Evolutionary conservation across 352 stramenopile genomes (phyloP), one percentile per base, ranked within the genome.

Genomic region (Phytophthora aleatoria): DNA sequence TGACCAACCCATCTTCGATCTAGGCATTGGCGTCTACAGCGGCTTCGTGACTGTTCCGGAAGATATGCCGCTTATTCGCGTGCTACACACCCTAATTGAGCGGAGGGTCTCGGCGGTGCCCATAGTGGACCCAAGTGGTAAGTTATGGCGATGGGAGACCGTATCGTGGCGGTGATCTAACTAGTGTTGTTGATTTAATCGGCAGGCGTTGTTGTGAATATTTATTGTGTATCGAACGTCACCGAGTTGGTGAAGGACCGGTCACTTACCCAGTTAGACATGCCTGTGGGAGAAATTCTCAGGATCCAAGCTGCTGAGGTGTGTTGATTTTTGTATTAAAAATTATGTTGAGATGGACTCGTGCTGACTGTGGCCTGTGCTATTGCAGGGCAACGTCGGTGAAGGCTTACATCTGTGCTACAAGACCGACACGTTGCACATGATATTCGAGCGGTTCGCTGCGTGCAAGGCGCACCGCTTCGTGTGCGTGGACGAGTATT

Each of bases 1-100:
- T 76, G 96, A 99, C 70, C 93, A 99, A 71, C 91, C 93, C 36
- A 98, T 99, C 61, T 93, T 91, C 52, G 96, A 99, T 61, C 85
- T 99, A 56, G 83, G 87, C 42, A 98, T 99, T 74, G 96, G 96
- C 48, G 96, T 97, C 35, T 99, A 98, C 76, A 90, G 83, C 62
- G 91, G 94, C 52, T 81, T 99, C 16, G 91, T 98, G 63, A 98
- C 93, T 12, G 91, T 97, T 52, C 85, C 91, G 5, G 88, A 96
- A 52, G 80, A 97, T 56, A 96, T 98, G 82, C 89, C 90, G 44
- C 84, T 99, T 64, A 94, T 95, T 67, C 91, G 97, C 62, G 94
- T 98, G 57, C 82, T 98, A 49, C 85, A 96, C 71, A 94, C 85
- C 20, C 61, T 95, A 38, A 85, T 94, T 60, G 87, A 95, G 56